phyloP scores from a whole-genome alignment of 75 land plant genomes.

The Pinus tabuliformis region DNA sequence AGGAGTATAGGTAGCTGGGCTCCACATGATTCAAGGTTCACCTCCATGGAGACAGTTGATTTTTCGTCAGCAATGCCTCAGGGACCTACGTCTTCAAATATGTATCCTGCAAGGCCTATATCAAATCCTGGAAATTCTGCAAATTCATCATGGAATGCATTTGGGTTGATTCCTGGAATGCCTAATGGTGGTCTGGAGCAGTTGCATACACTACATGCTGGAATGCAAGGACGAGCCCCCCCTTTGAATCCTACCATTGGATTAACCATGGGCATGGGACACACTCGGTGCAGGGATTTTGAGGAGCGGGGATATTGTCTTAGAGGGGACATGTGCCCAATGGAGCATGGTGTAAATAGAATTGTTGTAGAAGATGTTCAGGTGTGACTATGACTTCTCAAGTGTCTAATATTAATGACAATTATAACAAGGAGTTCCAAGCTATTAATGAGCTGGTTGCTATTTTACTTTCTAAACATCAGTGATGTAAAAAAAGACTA shows the following conservation, averaged over 20 bases:
- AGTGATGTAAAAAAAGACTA: background rate
- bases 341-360: constrained; percentile 99
- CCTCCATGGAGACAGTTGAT: constrained; percentile 46
- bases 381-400: constrained; percentile 34
- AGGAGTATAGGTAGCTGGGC: constrained; percentile 33
- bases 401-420: background rate
- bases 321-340: constrained; percentile 96
- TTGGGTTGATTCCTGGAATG: constrained; percentile 57
- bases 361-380: constrained; percentile 99
- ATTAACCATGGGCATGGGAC: constrained; percentile 48
- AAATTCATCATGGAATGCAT: constrained; percentile 51
- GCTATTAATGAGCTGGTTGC: background rate
- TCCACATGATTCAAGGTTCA: constrained; percentile 55
- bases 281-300: constrained; percentile 89
- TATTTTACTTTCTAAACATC: background rate
- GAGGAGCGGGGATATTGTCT: constrained; percentile 98
- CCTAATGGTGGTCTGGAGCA: constrained; percentile 64
- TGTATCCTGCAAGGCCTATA: constrained; percentile 57
- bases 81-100: constrained; percentile 31
- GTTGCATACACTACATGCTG: constrained; percentile 47
- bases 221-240: constrained; percentile 55
- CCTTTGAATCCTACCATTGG: constrained; percentile 42
- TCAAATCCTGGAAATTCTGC: constrained; percentile 45
- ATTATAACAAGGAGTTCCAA: background rate
- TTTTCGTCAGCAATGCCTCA: constrained; percentile 53